phyloP scores from a whole-genome alignment of 2,329 filamentous ascomycete species.

The Penicillium freii region DNA sequence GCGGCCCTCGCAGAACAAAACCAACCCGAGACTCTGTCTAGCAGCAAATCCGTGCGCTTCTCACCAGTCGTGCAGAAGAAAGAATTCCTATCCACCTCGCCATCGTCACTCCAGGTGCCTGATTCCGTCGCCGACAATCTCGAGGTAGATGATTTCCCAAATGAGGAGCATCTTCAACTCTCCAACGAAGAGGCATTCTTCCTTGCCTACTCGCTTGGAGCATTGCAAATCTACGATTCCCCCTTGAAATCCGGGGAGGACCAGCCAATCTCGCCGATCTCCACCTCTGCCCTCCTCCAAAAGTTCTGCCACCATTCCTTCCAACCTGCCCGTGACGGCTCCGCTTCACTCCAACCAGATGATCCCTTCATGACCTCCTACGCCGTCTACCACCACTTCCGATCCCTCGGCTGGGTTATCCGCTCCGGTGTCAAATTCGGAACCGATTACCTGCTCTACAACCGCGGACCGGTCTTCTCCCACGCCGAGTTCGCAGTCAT shows the following conservation, averaged over 20 bases:
- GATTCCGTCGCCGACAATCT: conserved; percentile 12
- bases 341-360: conserved; percentile 61
- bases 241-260: conserved; percentile 15
- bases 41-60: conserved; percentile 66
- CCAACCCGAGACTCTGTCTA: conserved; percentile 9
- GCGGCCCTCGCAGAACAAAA: conserved; percentile 10
- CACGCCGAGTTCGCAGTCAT: conserved; percentile 91
- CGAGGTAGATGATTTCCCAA: conserved; percentile 33
- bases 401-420: conserved; percentile 91
- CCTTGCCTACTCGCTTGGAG: conserved; percentile 75
- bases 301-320: conserved; percentile 69
- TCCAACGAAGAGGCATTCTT: conserved; percentile 91
- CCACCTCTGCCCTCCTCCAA: conserved; percentile 58
- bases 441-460: conserved; percentile 91
- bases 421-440: conserved; percentile 92
- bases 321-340: conserved; percentile 57
- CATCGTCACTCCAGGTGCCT: conserved; percentile 11
- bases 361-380: conserved; percentile 85
- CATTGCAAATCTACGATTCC: conserved; percentile 58
- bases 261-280: conserved; percentile 41
- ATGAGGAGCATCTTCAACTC: conserved; percentile 86
- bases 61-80: conserved; percentile 66
- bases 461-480: conserved; percentile 86
- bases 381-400: conserved; percentile 91
- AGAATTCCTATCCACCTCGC: conserved; percentile 49